These are phyloP conservation scores for Croton laevigatus DNA, from an alignment of 441 rosid species.

Conservation along the genomic window DNA sequence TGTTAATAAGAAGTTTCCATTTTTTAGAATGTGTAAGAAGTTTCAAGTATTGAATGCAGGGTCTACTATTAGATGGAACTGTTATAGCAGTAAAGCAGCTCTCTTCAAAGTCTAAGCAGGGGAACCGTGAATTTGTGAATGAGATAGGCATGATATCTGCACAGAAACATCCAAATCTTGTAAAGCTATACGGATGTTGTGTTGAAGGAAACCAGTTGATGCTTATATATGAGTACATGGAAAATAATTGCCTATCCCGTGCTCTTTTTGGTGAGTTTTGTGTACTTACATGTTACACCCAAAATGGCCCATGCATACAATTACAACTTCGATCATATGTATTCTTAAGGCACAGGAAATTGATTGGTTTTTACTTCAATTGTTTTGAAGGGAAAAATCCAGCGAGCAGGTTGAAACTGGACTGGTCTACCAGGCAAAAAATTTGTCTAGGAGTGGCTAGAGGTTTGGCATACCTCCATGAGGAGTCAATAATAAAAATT, in stretches of 20 bases:
- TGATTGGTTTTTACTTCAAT: conserved; percentile 5
- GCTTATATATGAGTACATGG: conserved; percentile 70
- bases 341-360: background rate
- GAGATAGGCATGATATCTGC: conserved; percentile 93
- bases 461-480: conserved; percentile 83
- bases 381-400: conserved; percentile 46
- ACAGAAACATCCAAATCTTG: conserved; percentile 87
- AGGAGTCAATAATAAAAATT: conserved; percentile 75
- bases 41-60: conserved; percentile 39
- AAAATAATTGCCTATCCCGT: conserved; percentile 70
- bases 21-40: conserved; percentile 14
- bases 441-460: conserved; percentile 74
- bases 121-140: conserved; percentile 57
- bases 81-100: conserved; percentile 72
- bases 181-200: conserved; percentile 79
- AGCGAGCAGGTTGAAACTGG: conserved; percentile 45
- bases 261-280: conserved; percentile 63
- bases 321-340: background rate
- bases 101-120: conserved; percentile 74
- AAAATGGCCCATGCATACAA: background rate
- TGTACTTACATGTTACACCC: background rate
- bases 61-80: conserved; percentile 60
- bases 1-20: conserved; percentile 12
- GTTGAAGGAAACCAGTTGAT: conserved; percentile 76
- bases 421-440: conserved; percentile 69